Base-by-base conservation (phyloP, 2,329 filamentous ascomycete species). In the Teratosphaeria pseudoeucalypti region DNA sequence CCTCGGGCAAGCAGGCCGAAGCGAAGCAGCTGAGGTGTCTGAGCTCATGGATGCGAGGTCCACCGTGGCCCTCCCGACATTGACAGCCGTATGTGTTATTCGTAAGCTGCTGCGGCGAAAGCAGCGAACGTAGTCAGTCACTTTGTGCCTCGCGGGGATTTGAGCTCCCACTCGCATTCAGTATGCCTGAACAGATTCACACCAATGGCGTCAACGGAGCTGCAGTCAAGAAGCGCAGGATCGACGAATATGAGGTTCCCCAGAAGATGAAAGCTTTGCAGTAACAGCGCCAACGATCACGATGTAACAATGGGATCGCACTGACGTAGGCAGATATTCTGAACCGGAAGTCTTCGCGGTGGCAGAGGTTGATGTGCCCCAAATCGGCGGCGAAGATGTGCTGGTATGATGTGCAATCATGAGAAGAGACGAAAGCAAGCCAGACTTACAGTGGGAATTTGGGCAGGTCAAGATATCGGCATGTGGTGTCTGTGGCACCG, bases 401-500 rank as follows among this genome's bases (percentile, higher is more conserved):
- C 52, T 60, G 43, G 58, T 59, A 39, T 29, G 54, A 16, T n/a
- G 16, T 29, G n/a, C 19, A 54, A 6, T 47, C 6, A 47, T 23
- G 3, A 9, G 34, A 11, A 12, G 23, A 29, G 11, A 29, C 54
- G 29, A 7, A 6, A 32, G 29, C 23, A 32, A 32, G 7, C 7
- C 29, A 32, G 29, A 43, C 37, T 16, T 43, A 43, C 37, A 43
- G 37, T 16, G 37, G 1, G 4, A 3, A 16, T 54, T 11, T 54
- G 6, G 19, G 23, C 52, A 59, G 58, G 58, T 60, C 55, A 60
- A 60, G 55, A 60, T 60, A 12, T 49, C 52, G 23, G 58, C 58
- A 6, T 60, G 58, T 26, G 58, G 58, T 12, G 53, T 60, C 34
- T 60, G 58, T 32, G 58, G 58, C 2, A 60, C 58, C 9, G 58